A percentile compares a stretch with the other conserved stretches of the same genome.
phyloP scores from a whole-genome alignment of 2,329 filamentous ascomycete species.

The Aspergillus eucalypticola region DNA sequence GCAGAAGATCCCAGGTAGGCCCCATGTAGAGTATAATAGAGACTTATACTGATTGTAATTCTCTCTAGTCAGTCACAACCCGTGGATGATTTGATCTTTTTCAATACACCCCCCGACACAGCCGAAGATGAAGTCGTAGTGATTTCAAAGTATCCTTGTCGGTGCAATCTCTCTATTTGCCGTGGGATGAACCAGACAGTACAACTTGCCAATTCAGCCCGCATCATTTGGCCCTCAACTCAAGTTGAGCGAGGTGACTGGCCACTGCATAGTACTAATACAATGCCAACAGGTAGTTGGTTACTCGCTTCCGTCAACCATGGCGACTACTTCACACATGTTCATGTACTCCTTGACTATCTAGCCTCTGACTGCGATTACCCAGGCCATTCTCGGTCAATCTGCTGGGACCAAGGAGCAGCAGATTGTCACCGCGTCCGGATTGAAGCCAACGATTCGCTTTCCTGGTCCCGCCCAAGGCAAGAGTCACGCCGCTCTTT shows the following conservation, averaged over 20 bases:
- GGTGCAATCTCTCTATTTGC: too few species aligned
- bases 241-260: background rate
- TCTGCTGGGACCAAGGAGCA: conserved; percentile 96
- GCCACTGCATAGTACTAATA: background rate
- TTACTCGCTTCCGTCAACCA: conserved; percentile 49
- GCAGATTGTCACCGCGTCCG: conserved; percentile 91
- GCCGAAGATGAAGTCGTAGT: too few species aligned
- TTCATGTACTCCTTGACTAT: conserved; percentile 98
- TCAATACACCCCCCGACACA: too few species aligned
- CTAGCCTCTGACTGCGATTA: conserved; percentile 85
- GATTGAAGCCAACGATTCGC: conserved; percentile 83
- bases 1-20: too few species aligned
- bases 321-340: conserved; percentile 98
- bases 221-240: background rate
- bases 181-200: too few species aligned
- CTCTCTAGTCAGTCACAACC: too few species aligned
- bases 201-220: too few species aligned
- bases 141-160: too few species aligned
- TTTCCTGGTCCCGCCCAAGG: conserved; percentile 82
- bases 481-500: conserved; percentile 77
- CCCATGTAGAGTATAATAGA: too few species aligned
- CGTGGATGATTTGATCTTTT: too few species aligned
- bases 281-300: background rate
- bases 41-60: too few species aligned
- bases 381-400: conserved; percentile 88